Evolutionary conservation across 148 eudicot species (phyloP).

Genomic region (Silene latifolia): DNA sequence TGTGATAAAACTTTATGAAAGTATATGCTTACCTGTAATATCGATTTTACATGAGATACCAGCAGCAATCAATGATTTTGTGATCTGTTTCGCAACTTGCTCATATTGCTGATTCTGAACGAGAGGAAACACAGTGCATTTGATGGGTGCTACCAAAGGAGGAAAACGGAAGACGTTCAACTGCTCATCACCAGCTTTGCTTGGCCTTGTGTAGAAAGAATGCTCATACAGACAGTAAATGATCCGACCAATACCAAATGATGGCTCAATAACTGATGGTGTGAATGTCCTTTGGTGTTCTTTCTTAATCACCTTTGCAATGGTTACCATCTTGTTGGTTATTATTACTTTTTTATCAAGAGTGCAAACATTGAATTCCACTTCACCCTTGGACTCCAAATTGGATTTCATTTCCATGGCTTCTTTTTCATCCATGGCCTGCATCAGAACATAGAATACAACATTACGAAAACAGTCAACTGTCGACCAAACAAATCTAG

Average conservation of each 20-base stretch:
- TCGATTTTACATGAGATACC: conserved; percentile 83
- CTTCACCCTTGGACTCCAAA: conserved; percentile 77
- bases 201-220: conserved; percentile 81
- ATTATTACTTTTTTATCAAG: conserved; percentile 68
- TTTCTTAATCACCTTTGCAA: conserved; percentile 71
- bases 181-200: conserved; percentile 81
- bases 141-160: conserved; percentile 89
- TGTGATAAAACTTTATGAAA: not conserved
- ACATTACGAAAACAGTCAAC: not conserved
- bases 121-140: conserved; percentile 86
- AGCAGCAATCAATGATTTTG: conserved; percentile 57
- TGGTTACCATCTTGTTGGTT: conserved; percentile 68
- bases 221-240: conserved; percentile 92
- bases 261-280: conserved; percentile 93
- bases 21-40: conserved; percentile 57
- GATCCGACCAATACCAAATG: conserved; percentile 93
- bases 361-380: conserved; percentile 69
- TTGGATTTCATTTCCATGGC: conserved; percentile 86
- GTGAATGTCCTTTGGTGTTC: conserved; percentile 91
- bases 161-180: conserved; percentile 83
- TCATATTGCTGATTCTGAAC: conserved; percentile 77
- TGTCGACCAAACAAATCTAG: not conserved
- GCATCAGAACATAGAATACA: conserved; percentile 3
- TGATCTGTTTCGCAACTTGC: conserved; percentile 66
- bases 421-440: conserved; percentile 94